These are phyloP conservation scores for Phanerochaete carnosa DNA, from an alignment of 768 basidiomycete species.

Conservation along the genomic window DNA sequence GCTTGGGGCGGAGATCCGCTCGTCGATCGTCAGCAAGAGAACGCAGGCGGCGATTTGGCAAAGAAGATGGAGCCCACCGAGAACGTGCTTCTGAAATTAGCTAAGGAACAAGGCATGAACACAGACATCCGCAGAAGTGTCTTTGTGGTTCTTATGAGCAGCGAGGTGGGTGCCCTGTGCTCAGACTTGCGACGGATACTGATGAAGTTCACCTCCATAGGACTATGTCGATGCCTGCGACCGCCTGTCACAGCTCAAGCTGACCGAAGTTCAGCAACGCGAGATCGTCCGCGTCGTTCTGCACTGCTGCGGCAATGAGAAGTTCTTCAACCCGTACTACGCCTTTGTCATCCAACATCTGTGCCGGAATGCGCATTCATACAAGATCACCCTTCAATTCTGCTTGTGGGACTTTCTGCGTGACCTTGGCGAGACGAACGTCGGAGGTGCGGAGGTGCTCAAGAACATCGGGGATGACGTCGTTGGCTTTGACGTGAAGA, in stretches of 20 bases:
- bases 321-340: constrained; percentile 93
- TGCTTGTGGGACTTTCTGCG: constrained; percentile 96
- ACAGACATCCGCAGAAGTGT: constrained; percentile 90
- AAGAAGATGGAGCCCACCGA: constrained; percentile 27
- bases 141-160: constrained; percentile 94
- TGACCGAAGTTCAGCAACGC: constrained; percentile 88
- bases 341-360: constrained; percentile 84
- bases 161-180: constrained; percentile 59
- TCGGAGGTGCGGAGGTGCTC: constrained; percentile 77
- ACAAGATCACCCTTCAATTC: constrained; percentile 92
- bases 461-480: constrained; percentile 52
- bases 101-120: constrained; percentile 96
- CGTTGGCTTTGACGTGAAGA: constrained; percentile 40
- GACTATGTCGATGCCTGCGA: constrained; percentile 97
- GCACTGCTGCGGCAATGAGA: constrained; percentile 91
- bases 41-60: constrained; percentile 26
- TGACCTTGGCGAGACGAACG: constrained; percentile 78
- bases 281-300: constrained; percentile 92
- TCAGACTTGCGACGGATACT: background rate
- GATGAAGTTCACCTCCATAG: constrained; percentile 36
- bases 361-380: constrained; percentile 72
- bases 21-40: constrained; percentile 60
- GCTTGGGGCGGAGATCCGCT: constrained; percentile 95
- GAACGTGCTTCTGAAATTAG: constrained; percentile 66
- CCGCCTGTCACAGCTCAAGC: constrained; percentile 74